Evolutionary conservation across 768 basidiomycete species (phyloP).

Genomic region (Mycena haematopus): DNA sequence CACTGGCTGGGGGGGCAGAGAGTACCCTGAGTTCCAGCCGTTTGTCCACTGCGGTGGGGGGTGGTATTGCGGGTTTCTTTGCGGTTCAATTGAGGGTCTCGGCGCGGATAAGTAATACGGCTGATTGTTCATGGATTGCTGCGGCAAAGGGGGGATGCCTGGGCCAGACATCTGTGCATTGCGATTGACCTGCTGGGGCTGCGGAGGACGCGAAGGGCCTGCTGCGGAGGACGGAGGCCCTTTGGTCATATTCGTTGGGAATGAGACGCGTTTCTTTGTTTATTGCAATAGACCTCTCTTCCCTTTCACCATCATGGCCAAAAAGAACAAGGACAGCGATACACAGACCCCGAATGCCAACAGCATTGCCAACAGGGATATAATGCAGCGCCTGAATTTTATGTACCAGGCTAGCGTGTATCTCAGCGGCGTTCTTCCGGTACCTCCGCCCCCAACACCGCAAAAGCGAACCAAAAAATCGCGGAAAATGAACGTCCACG

Average conservation of each 20-base stretch:
- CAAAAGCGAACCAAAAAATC: conserved; percentile 34
- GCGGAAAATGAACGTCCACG: conserved; percentile 42
- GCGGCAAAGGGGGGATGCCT: conserved; percentile 2
- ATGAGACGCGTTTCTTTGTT: conserved; percentile 14
- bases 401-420: conserved; percentile 83
- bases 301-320: conserved; percentile 57
- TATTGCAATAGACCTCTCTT: neutral
- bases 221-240: conserved; percentile 50
- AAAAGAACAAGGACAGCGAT: conserved; percentile 62
- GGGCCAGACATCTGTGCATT: neutral
- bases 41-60: conserved; percentile 10
- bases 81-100: neutral
- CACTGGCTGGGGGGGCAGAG: neutral
- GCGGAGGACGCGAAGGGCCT: conserved; percentile 39
- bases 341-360: conserved; percentile 54
- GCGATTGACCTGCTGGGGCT: neutral
- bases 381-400: conserved; percentile 84
- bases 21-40: conserved; percentile 8
- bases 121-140: neutral
- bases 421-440: conserved; percentile 48
- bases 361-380: conserved; percentile 70
- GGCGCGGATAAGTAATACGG: conserved; percentile 3
- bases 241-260: conserved; percentile 41
- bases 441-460: conserved; percentile 11
- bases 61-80: neutral